Conservation (phyloP, 148 eudicot genomes). For the Selenicereus undatus region DNA sequence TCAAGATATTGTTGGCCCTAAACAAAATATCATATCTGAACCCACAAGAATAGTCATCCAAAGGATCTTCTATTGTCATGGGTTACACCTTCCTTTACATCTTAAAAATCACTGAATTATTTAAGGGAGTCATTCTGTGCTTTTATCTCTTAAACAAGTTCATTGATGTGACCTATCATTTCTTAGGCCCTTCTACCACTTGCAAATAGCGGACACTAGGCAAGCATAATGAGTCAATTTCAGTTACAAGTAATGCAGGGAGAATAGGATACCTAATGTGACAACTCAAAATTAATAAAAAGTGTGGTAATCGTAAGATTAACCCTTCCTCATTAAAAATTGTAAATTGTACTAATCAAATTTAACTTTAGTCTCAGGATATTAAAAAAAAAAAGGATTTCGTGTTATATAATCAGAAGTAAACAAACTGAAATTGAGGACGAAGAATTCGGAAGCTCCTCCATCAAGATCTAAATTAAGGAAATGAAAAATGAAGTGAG, state of each 20-base stretch:
- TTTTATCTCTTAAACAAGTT: not conserved
- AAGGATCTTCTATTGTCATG: too few relatives aligned
- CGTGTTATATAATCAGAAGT: not conserved
- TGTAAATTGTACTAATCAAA: not conserved
- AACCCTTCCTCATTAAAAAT: not conserved
- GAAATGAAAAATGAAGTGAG: not conserved
- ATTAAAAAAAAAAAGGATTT: too few relatives aligned
- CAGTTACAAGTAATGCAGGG: not conserved
- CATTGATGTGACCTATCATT: not conserved
- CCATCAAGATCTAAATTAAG: not conserved
- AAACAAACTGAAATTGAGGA: not conserved
- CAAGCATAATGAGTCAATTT: not conserved
- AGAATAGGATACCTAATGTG: too few relatives aligned
- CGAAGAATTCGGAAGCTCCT: not conserved
- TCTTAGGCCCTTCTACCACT: not conserved
- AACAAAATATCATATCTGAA: too few relatives aligned
- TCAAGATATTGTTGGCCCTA: too few relatives aligned
- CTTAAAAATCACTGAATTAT: too few relatives aligned
- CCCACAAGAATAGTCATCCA: too few relatives aligned
- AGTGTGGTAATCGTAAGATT: not conserved
- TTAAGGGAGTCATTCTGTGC: too few relatives aligned
- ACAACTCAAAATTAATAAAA: too few relatives aligned
- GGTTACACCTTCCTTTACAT: too few relatives aligned
- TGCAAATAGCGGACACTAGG: not conserved
- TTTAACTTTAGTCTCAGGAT: not conserved